Evolutionary conservation across 2,329 filamentous ascomycete species (phyloP).

Genomic region (Colletotrichum liaoningense): DNA sequence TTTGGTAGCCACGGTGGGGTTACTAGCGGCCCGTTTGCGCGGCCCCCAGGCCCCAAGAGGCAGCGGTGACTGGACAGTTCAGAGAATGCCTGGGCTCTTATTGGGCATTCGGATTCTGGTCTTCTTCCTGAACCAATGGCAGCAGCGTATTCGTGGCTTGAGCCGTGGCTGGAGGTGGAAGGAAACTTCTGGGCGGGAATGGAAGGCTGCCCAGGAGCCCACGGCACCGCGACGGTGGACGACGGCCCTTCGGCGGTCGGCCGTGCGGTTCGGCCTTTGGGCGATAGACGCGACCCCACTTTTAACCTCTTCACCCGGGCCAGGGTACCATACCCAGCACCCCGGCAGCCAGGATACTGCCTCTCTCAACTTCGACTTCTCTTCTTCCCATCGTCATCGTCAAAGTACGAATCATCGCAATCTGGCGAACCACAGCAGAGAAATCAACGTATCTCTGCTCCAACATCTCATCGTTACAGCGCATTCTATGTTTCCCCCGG

Average conservation of each 20-base stretch:
- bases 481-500: neutral
- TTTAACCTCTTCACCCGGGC: slow-evolving; percentile 16
- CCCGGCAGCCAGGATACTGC: neutral
- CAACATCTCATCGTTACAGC: neutral
- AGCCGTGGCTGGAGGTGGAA: slow-evolving; percentile 1
- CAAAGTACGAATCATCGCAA: slow-evolving; percentile 14
- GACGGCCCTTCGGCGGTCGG: slow-evolving; percentile 18
- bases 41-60: slow-evolving; percentile 23
- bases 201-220: neutral
- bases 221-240: neutral
- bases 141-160: neutral
- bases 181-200: neutral
- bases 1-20: slow-evolving; percentile 23
- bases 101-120: neutral
- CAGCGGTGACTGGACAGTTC: neutral
- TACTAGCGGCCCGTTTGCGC: slow-evolving; percentile 31
- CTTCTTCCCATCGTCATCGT: neutral
- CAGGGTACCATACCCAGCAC: neutral
- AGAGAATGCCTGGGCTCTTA: neutral
- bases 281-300: neutral
- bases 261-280: slow-evolving; percentile 11
- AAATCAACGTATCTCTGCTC: neutral
- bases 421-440: slow-evolving; percentile 18
- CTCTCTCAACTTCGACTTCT: slow-evolving; percentile 23
- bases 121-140: slow-evolving; percentile 12